Evolutionary conservation across 768 basidiomycete genomes (phyloP).

Genomic region (Suillus spraguei): DNA sequence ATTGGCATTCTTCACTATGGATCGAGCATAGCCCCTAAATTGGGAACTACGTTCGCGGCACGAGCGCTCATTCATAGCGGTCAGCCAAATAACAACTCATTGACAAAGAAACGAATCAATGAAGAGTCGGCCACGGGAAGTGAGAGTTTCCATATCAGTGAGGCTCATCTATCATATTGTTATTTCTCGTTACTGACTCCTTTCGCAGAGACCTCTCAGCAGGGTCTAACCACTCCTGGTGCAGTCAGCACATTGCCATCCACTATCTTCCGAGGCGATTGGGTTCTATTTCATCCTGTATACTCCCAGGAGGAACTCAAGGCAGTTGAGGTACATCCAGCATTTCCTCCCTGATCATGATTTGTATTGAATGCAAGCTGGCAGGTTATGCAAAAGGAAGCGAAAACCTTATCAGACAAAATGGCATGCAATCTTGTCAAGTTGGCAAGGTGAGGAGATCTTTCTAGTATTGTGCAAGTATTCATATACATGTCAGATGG

Average conservation of each 20-base stretch:
- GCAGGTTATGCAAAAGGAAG: conserved; percentile 70
- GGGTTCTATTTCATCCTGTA: conserved; percentile 94
- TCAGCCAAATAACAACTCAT: conserved; percentile 22
- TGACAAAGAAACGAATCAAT: conserved; percentile 24
- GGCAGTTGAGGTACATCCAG: conserved; percentile 61
- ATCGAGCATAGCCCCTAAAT: conserved; percentile 12
- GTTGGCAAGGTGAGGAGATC: conserved; percentile 44
- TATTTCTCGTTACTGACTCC: not conserved
- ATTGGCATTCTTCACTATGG: conserved; percentile 18
- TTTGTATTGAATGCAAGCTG: conserved; percentile 15
- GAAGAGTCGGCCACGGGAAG: conserved; percentile 30
- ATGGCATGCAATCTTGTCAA: conserved; percentile 67
- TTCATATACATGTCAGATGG: conserved; percentile 38
- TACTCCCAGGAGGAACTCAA: conserved; percentile 76
- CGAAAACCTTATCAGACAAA: conserved; percentile 72
- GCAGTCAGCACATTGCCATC: conserved; percentile 55
- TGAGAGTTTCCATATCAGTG: conserved; percentile 40
- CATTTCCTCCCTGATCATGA: conserved; percentile 8
- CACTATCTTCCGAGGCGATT: conserved; percentile 66
- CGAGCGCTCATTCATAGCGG: conserved; percentile 28
- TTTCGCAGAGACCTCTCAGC: conserved; percentile 25
- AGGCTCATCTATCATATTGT: conserved; percentile 6
- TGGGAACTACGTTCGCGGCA: conserved; percentile 8
- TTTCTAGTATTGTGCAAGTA: conserved; percentile 10
- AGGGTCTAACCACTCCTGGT: conserved; percentile 29